Conservation (phyloP, 129 eudicot genomes). For the Flaveria trinervia region DNA sequence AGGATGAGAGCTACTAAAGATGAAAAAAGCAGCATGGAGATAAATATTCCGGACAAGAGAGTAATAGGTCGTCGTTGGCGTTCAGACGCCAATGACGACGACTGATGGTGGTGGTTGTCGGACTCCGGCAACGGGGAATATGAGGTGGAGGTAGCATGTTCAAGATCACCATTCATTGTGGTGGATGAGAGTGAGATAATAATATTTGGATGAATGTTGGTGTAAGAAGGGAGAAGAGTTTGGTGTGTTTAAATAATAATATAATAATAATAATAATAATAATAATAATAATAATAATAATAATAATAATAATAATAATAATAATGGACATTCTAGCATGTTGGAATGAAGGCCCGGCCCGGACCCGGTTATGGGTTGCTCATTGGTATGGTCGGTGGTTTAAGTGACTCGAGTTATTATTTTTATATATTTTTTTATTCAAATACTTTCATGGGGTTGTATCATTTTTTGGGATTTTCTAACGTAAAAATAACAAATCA, state of each 20-base stretch:
- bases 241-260: neutral
- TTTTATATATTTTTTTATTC: neutral
- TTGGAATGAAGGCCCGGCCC: slow-evolving; percentile 1
- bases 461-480: neutral
- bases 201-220: slow-evolving; percentile 24
- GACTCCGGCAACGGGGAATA: slow-evolving; percentile 52
- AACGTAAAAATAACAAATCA: neutral
- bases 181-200: neutral
- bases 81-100: slow-evolving; percentile 23
- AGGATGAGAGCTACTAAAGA: slow-evolving; percentile 33
- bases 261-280: neutral
- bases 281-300: neutral
- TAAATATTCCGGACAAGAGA: slow-evolving; percentile 40
- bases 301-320: neutral
- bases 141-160: slow-evolving; percentile 48
- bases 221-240: slow-evolving; percentile 12
- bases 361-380: slow-evolving; percentile 11
- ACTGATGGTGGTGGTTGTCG: slow-evolving; percentile 25
- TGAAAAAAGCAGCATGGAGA: slow-evolving; percentile 40
- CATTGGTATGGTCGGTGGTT: slow-evolving; percentile 18
- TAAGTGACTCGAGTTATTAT: neutral
- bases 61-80: slow-evolving; percentile 36
- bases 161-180: slow-evolving; percentile 43
- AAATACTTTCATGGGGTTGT: neutral
- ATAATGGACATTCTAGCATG: slow-evolving; percentile 22